These are phyloP conservation scores for Zymoseptoria passerinii DNA, from an alignment of 2,329 filamentous ascomycete species.

Conservation along the genomic window DNA sequence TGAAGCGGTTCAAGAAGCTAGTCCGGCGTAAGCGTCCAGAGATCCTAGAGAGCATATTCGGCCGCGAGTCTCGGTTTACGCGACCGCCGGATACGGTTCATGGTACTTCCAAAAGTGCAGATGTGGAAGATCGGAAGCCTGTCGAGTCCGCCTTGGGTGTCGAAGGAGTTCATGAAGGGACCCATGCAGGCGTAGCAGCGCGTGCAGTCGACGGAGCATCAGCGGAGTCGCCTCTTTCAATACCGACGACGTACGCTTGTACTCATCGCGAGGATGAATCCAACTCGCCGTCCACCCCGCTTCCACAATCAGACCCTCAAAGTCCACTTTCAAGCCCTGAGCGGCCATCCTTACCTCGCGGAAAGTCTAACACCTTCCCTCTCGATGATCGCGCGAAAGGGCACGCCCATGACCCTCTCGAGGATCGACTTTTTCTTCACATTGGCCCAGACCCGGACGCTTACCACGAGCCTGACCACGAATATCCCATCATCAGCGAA, in stretches of 20 bases:
- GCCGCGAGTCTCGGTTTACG: conserved; percentile 49
- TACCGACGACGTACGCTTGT: background rate
- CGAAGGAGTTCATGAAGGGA: conserved; percentile 46
- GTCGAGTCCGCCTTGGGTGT: conserved; percentile 44
- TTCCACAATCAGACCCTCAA: background rate
- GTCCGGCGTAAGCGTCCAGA: conserved; percentile 50
- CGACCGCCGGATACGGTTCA: conserved; percentile 40
- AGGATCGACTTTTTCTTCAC: conserved; percentile 62
- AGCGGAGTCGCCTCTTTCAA: background rate
- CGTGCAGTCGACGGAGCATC: conserved; percentile 15
- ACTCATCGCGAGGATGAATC: background rate
- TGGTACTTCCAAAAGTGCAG: conserved; percentile 34
- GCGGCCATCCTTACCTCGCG: background rate
- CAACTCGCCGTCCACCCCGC: background rate
- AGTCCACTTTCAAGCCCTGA: background rate
- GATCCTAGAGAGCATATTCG: conserved; percentile 52
- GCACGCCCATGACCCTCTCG: conserved; percentile 55
- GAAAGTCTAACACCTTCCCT: conserved; percentile 25
- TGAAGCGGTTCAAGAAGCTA: conserved; percentile 75
- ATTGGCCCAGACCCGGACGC: conserved; percentile 52
- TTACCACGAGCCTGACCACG: conserved; percentile 28
- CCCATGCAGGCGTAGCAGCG: conserved; percentile 23
- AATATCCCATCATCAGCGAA: conserved; percentile 13
- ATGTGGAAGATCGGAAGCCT: conserved; percentile 43
- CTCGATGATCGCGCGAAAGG: conserved; percentile 41